Conservation (phyloP, 2,329 filamentous ascomycete genomes). For the Fusarium brevicatenulatum region DNA sequence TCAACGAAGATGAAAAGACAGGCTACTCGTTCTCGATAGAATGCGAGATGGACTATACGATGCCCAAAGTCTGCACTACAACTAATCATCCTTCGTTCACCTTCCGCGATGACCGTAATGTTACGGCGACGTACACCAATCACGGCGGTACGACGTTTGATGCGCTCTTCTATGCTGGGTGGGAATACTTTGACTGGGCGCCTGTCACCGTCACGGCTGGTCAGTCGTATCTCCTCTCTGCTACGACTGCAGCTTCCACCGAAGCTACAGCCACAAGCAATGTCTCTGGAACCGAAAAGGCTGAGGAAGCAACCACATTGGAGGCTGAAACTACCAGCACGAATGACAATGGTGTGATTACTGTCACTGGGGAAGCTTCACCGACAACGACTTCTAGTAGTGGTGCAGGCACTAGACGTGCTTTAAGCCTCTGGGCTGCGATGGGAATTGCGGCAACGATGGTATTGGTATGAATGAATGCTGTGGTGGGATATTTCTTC, state of each 20-base stretch:
- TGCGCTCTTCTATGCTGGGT: not conserved
- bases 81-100: not conserved
- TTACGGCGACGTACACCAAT: not conserved
- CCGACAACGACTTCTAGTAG: not conserved
- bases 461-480: not conserved
- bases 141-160: not conserved
- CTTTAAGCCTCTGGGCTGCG: not conserved
- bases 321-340: not conserved
- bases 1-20: not conserved
- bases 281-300: not conserved
- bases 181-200: not conserved
- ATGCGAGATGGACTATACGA: not conserved
- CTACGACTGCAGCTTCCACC: not conserved
- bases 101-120: rapidly evolving
- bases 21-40: not conserved
- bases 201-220: not conserved
- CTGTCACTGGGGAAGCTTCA: not conserved
- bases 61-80: not conserved
- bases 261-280: not conserved
- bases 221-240: not conserved
- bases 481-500: rapidly evolving
- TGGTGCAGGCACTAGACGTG: not conserved
- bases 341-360: not conserved
- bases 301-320: not conserved
- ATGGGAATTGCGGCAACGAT: not conserved